Evolutionary conservation across 768 basidiomycete species (phyloP).

Genomic region (Pleurotus ostreatus): DNA sequence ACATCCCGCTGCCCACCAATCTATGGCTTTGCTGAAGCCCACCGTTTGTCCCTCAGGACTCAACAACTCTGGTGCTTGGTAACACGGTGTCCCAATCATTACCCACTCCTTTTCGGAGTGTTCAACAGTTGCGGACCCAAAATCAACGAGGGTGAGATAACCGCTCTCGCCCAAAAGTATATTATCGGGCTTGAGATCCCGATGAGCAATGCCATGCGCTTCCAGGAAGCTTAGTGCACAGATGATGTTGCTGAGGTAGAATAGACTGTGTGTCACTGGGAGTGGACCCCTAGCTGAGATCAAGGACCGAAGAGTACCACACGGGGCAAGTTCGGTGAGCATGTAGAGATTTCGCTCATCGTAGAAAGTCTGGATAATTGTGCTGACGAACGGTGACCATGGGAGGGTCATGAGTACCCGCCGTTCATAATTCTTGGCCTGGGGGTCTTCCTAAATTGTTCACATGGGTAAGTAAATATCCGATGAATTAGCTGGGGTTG

Average conservation of each 20-base stretch:
- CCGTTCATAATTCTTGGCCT: conserved; percentile 38
- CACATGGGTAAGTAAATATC: neutral
- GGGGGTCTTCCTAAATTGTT: conserved; percentile 16
- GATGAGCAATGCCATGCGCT: conserved; percentile 39
- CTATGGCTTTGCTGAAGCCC: conserved; percentile 27
- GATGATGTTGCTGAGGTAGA: conserved; percentile 55
- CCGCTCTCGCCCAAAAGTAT: conserved; percentile 53
- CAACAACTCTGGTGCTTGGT: conserved; percentile 47
- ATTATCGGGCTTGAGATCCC: conserved; percentile 58
- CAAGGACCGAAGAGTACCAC: conserved; percentile 35
- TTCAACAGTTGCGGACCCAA: conserved; percentile 34
- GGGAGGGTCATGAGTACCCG: conserved; percentile 33
- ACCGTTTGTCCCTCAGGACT: conserved; percentile 12
- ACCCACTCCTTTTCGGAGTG: conserved; percentile 24
- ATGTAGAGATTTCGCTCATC: conserved; percentile 48
- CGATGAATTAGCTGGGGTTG: neutral
- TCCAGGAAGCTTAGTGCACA: conserved; percentile 47
- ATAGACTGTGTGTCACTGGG: conserved; percentile 28
- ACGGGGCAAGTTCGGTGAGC: conserved; percentile 45
- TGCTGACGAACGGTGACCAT: conserved; percentile 53
- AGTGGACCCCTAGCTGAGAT: conserved; percentile 29
- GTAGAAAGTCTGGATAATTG: conserved; percentile 39
- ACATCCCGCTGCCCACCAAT: conserved; percentile 55
- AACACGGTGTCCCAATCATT: conserved; percentile 39
- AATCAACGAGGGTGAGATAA: conserved; percentile 50